Conservation (phyloP, 495 filamentous ascomycete species). For the Cryomyces minteri region DNA sequence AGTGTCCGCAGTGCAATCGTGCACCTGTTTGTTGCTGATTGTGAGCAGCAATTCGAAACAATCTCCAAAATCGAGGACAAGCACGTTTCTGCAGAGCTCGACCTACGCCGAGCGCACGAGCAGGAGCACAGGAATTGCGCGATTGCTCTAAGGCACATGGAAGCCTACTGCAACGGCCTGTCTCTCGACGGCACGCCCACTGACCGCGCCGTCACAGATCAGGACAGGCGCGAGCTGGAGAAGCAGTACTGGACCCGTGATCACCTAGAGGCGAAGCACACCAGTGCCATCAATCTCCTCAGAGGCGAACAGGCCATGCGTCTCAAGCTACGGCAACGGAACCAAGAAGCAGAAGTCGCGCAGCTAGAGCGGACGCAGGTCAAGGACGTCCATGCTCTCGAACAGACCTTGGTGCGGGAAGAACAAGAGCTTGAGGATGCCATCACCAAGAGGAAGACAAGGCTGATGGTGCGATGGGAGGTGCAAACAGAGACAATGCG, state of each 20-base stretch:
- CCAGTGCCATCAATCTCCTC: constrained; percentile 60
- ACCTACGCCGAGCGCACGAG: constrained; percentile 28
- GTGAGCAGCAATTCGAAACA: constrained; percentile 25
- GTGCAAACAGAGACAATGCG: constrained; percentile 45
- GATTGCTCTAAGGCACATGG: constrained; percentile 63
- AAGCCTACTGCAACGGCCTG: constrained; percentile 50
- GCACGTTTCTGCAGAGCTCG: constrained; percentile 55
- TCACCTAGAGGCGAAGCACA: constrained; percentile 51
- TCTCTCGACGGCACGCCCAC: constrained; percentile 14
- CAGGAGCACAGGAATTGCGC: constrained; percentile 38
- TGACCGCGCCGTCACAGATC: constrained; percentile 33
- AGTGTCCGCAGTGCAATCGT: not conserved
- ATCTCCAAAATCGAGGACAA: constrained; percentile 50
- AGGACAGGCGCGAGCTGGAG: constrained; percentile 40
- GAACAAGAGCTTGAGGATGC: constrained; percentile 36
- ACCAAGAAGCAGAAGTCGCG: constrained; percentile 28
- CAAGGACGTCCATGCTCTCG: constrained; percentile 36
- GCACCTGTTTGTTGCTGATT: constrained; percentile 3
- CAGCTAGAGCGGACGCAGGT: constrained; percentile 46
- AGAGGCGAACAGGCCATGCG: constrained; percentile 48
- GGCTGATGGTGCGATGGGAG: constrained; percentile 37
- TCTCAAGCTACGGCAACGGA: constrained; percentile 1
- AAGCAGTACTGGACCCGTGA: constrained; percentile 53
- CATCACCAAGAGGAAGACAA: constrained; percentile 30
- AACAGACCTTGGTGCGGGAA: constrained; percentile 30